Base-by-base conservation (phyloP, 768 basidiomycete species). In the Podaxis pistillaris region DNA sequence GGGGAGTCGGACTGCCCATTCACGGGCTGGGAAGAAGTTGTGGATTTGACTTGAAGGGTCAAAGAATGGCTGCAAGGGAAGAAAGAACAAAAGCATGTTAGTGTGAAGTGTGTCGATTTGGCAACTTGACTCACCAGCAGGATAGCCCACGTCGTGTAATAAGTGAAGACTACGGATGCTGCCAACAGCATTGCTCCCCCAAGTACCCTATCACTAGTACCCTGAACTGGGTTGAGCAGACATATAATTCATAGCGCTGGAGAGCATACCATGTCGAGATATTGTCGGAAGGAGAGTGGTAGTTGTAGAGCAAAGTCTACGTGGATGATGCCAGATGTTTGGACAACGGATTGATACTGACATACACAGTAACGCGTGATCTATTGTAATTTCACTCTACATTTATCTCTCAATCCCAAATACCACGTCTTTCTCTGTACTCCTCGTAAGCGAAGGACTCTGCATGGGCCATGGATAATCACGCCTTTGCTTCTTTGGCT, bases 71-170 rank as follows among this genome's bases (percentile, higher is more conserved):
- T 89, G 59, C 26, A 3, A 33, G 33, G 33, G 44, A 63, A 62
- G 60, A 44, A 60, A 53, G 62, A 56, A 47, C 67, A 37, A 58
- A 57, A 33, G 33, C 2, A 61, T 62, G 66, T 64, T 28, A 37
- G 47, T 38, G 41, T 38, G 57, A 15, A 7, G 28, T 36, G 19
- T 63, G 50, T 17, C 19, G 40, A 36, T 41, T 30, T 13, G 19
- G 33, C 8, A 36, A 37, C 28, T 13, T 19, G 19, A 75, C 89
- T 69, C 66, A 94, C 95, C 58, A 96, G 83, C 56, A 98, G 77
- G 58, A 97, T 82, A 13, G 94, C 88, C 96, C 96, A 98, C 28
- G 83, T 81, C 1, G 96, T 94, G 74, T 98, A 98, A 73, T 98
- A 98, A 9, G 83, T 77, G 77, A 96, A 96, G 40, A 91, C 84